A percentile compares a stretch with the other conserved stretches of the same genome.
Evolutionary conservation across 306 rosid species (phyloP).

Genomic region (Sindora glabra): DNA sequence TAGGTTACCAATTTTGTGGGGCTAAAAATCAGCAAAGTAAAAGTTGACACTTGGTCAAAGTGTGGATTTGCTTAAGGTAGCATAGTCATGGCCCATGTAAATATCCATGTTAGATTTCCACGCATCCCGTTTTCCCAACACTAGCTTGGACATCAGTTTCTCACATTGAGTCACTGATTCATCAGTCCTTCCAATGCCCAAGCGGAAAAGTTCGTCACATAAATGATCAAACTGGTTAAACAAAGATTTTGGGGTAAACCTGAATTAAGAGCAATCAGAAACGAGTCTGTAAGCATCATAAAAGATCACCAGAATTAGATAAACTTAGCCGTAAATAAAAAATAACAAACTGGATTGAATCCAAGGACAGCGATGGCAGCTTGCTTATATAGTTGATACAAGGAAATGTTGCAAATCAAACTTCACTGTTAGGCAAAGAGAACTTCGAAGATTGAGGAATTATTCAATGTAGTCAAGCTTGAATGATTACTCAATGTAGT

Average conservation of each 20-base stretch:
- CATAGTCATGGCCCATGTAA: no score
- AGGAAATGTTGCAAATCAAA: neutral
- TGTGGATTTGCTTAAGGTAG: no score
- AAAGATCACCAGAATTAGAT: no score
- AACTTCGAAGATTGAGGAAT: constrained; percentile 7
- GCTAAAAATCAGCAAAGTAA: no score
- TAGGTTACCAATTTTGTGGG: no score
- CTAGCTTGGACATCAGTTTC: neutral
- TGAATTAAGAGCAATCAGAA: neutral
- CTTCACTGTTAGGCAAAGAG: no score
- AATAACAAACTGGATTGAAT: no score
- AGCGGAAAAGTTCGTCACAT: neutral
- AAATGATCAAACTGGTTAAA: neutral
- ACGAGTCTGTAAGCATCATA: neutral
- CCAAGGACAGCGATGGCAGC: neutral
- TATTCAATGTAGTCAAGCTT: no score
- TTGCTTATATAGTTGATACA: neutral
- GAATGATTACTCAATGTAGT: constrained; percentile 1
- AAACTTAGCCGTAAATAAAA: no score
- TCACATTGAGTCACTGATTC: no score
- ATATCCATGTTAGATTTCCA: no score
- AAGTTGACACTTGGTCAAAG: no score
- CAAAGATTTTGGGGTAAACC: neutral
- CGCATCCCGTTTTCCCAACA: neutral
- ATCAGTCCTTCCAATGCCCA: neutral